Evolutionary conservation across 331 rosid genomes (phyloP), one percentile per base, ranked within the genome.

Genomic region (Quercus tomentella): DNA sequence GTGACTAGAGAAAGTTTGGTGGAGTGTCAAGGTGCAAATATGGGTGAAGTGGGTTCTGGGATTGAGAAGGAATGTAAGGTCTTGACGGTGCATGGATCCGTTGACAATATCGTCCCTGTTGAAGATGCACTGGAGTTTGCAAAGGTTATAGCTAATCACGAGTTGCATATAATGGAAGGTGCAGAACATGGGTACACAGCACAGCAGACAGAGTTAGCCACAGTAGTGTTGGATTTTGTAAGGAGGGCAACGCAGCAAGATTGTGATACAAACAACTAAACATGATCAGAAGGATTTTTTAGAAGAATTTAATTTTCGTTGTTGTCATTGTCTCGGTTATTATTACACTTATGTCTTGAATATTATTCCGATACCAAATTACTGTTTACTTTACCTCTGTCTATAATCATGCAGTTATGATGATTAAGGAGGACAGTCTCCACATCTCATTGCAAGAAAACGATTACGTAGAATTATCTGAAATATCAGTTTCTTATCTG

Each of bases 21-120:
- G 84, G 94, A 92, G 49, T 94, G 91, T 70, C 65, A 92, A 58
- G 68, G 77, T 68, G 92, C 86, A 75, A 79, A 88, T 79, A 86
- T 94, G 92, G 88, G 76, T 54, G 87, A 88, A 77, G 88, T 90
- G 70, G 89, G 97, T 80, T 91, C 91, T 81, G 86, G 85, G 69
- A 90, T 90, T 76, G 91, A 88, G 85, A 88, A 86, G 79, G 91
- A 88, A 58, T 89, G 93, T 93, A 94, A 96, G 94, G 84, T 92
- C 62, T 62, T 90, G 14, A 89, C 97, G 18, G 83, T 89, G 66
- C 98, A 94, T 78, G 96, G 97, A 83, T 75, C 89, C 18, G 85
- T 77, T 17, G 96, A 91, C 55, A 65, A 77, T 60, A 4, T 7
- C 71, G 80, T 91, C 69, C 90, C 91, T 0, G 88, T 82, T 41